These are phyloP conservation scores for Purpureocillium takamizusanense DNA, from an alignment of 2,329 filamentous ascomycete genomes.

Conservation along the genomic window DNA sequence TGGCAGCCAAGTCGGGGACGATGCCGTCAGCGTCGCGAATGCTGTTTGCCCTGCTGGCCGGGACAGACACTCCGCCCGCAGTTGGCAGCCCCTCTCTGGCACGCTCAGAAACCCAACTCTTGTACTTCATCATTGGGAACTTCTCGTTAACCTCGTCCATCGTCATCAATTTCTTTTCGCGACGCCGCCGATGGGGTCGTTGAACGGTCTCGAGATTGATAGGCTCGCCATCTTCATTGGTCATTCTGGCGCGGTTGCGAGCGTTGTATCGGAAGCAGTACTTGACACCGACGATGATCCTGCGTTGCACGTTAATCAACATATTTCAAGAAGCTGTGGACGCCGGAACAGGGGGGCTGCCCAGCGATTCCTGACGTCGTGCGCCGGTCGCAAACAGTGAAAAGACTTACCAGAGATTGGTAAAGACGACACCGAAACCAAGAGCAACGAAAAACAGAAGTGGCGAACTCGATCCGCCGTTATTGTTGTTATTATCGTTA, in stretches of 20 bases:
- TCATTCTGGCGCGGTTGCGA: constrained; percentile 72
- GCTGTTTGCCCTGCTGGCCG: constrained; percentile 65
- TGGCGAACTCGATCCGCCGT: constrained; percentile 29
- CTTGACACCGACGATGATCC: constrained; percentile 99
- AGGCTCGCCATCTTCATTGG: constrained; percentile 73
- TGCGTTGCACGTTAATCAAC: constrained; percentile 25
- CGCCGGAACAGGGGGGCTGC: too few species aligned
- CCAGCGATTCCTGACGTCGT: too few species aligned
- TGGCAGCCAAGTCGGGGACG: constrained; percentile 32
- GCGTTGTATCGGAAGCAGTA: constrained; percentile 99
- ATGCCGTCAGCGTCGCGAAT: constrained; percentile 57
- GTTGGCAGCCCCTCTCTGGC: constrained; percentile 78
- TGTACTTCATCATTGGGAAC: constrained; percentile 94
- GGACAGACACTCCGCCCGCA: constrained; percentile 70
- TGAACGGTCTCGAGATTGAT: constrained; percentile 84
- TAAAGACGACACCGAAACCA: constrained; percentile 96
- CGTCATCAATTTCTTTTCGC: constrained; percentile 97
- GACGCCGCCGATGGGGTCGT: constrained; percentile 71
- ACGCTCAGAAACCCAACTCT: constrained; percentile 79
- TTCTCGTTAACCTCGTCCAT: constrained; percentile 99
- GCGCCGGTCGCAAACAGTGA: too few species aligned
- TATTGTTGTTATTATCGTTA: constrained; percentile 11
- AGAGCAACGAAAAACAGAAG: constrained; percentile 81
- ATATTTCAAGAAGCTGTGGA: too few species aligned
- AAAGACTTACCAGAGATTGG: constrained; percentile 82